Evolutionary conservation across 371 early-diverging fungal species (phyloP), one percentile per base, ranked within the genome.

Genomic region (Polyrhizophydium stewartii): DNA sequence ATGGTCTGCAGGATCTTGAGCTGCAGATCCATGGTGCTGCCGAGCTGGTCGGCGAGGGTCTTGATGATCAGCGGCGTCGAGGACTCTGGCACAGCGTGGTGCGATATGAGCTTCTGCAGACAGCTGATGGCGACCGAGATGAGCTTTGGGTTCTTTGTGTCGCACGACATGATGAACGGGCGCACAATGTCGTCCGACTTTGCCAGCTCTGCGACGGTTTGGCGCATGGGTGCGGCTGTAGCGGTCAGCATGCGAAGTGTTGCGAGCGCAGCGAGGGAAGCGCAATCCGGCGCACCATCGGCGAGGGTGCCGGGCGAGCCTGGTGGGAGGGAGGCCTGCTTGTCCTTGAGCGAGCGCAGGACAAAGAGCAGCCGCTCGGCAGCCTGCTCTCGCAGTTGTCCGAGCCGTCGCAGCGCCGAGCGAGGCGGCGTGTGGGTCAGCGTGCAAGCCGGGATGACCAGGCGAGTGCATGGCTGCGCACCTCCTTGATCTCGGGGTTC

Each of bases 401-500:
- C n/a, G n/a, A n/a, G n/a, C n/a, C n/a, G n/a, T n/a, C n/a, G n/a
- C n/a, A n/a, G n/a, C n/a, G n/a, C n/a, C n/a, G n/a, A n/a, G n/a
- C n/a, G n/a, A n/a, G n/a, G n/a, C n/a, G n/a, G n/a, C n/a, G 19
- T n/a, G 55, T 55, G 22, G 22, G 21, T 28, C 12, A 55, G 27
- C 32, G 28, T 55, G 58, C 3, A 58, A 17, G 7, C 10, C 27
- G 49, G n/a, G 37, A 25, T n/a, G 55, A n/a, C 27, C 55, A 22
- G 24, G 38, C 38, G 16, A 37, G 16, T 16, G 16, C 16, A n/a
- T 13, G 35, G 49, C 49, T 7, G 24, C 46, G 40, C 73, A 93
- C 96, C 79, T 97, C 97, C 79, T 96, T 96, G 33, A 97, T 90
- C 62, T 94, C 93, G 24, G 96, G 94, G 73, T 95, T 76, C 67